Base-by-base conservation (phyloP, 495 filamentous ascomycete species). In the Hyphodiscus hymeniophilus region DNA sequence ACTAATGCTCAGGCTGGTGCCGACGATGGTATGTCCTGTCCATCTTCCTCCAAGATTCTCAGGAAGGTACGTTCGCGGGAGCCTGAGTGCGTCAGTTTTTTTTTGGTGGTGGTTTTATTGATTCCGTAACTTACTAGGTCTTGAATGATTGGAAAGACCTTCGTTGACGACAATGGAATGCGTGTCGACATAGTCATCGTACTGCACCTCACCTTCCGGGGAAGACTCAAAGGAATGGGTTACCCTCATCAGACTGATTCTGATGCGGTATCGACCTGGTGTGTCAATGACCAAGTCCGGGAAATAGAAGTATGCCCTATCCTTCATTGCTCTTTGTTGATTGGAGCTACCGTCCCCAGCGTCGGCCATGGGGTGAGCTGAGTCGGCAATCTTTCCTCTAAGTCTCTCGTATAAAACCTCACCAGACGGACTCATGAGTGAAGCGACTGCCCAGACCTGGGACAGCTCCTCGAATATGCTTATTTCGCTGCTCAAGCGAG, bases 241-340 rank as follows among this genome's bases (percentile, higher is more conserved):
- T 52, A 59, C 56, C 17, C 52, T 39, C 50, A 55, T 56, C 32
- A 59, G 26, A 28, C 33, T 56, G 6, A 59, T 32, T 46, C 52
- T 32, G 34, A 59, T 46, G 7, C 47, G 41, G 26, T 59, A 59
- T 30, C 50, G 28, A 11, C 56, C 56, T 0, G 56, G 49, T 10
- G 50, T 32, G 31, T 48, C 0, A 18, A 59, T 56, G 7, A 46
- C 26, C 5, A 59, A 38, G 40, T 55, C 50, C 6, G 56, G 52
- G 22, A 59, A 56, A 24, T 53, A 56, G 38, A 55, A 55, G 38
- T 59, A 55, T 1, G 49, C 56, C 38, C 52, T 50, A 23, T 59
- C 52, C 15, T 39, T 47, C 7, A 20, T 33, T 7, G 38, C 3
- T 15, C 34, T 12, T 8, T 26, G 32, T 17, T 16, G 16, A 12